Percentiles rank a stretch among this genome's conserved stretches.
Conservation (phyloP, 2,329 filamentous ascomycete species). For the Venturia carpophila region DNA sequence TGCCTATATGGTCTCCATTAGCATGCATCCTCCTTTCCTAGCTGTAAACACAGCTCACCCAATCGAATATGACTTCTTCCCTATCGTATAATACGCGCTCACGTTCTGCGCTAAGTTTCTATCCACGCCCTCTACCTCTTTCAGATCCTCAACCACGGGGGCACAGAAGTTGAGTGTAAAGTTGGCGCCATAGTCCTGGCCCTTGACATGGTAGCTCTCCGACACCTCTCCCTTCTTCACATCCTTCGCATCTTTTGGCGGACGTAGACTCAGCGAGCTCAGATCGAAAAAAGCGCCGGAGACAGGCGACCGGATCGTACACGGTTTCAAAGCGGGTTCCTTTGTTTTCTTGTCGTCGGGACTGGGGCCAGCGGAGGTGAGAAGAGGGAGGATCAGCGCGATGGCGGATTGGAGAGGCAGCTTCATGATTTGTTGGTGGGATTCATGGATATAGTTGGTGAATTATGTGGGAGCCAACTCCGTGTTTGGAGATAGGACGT, state of each 20-base stretch:
- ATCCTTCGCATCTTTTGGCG: conserved; percentile 25
- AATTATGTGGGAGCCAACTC: background rate
- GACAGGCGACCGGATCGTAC: conserved; percentile 54
- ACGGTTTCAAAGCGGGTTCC: conserved; percentile 45
- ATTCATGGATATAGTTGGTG: conserved; percentile 8
- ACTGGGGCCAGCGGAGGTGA: conserved; percentile 27
- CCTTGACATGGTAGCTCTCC: conserved; percentile 57
- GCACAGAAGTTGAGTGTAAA: conserved; percentile 80
- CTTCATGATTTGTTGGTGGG: conserved; percentile 4
- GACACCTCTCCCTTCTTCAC: conserved; percentile 39
- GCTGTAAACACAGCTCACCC: conserved; percentile 47
- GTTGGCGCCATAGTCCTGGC: conserved; percentile 71
- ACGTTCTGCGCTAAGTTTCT: conserved; percentile 60
- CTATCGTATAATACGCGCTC: conserved; percentile 65
- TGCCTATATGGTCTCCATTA: conserved; percentile 36
- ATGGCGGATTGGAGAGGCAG: conserved; percentile 25
- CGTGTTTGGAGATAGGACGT: too few species aligned
- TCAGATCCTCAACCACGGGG: conserved; percentile 59
- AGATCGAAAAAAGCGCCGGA: conserved; percentile 57
- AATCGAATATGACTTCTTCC: conserved; percentile 63
- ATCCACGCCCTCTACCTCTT: conserved; percentile 57
- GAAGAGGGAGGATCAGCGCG: conserved; percentile 24
- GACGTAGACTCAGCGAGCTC: conserved; percentile 45
- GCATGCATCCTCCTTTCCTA: conserved; percentile 16
- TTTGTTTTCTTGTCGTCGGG: conserved; percentile 37